Base-by-base conservation (phyloP, 2,329 filamentous ascomycete genomes). In the Dendryphion nanum region DNA sequence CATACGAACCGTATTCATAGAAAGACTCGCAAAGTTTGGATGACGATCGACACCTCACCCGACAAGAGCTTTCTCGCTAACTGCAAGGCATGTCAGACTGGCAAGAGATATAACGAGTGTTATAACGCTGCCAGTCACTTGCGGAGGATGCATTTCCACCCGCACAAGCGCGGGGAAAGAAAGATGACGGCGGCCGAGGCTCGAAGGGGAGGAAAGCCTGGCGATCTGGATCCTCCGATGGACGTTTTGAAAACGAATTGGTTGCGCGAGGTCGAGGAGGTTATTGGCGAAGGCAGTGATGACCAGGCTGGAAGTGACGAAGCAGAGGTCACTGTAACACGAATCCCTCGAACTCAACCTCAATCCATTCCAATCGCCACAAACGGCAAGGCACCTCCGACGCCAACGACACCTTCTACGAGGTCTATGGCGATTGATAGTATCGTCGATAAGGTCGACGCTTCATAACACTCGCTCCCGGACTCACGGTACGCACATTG, bases 61-160 rank as follows among this genome's bases (percentile, higher is more conserved):
- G 64, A 80, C 70, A 66, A 76, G 77, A 66, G 76, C 63, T 83
- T 89, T 26, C 77, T 96, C 16, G 73, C 74, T 19, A 85, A 86
- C 47, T 95, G 90, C 77, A 95, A 95, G 67, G 79, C 85, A 20
- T 97, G 91, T 64, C 77, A 77, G 35, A 76, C 76, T 14, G 72
- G 77, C 37, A 95, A 95, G 72, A 78, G 78, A 48, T 97, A 97
- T 53, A 86, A 86, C 10, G 87, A 86, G 20, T 93, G 95, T 68
- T 96, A 97, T 67, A 96, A 96, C 55, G 90, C 89, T 1, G 89
- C 89, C 0, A 90, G 89, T 3, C 91, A 97, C 63, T 77, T 97
- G 16, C 79, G 90, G 20, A 82, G 90, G 35, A 86, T 86, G 7
- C 91, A 97, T 61, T 97, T 96, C 72, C 87, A 85, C 58, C 83